Base-by-base conservation (phyloP, 148 eudicot species). In the Chenopodium berlandieri region DNA sequence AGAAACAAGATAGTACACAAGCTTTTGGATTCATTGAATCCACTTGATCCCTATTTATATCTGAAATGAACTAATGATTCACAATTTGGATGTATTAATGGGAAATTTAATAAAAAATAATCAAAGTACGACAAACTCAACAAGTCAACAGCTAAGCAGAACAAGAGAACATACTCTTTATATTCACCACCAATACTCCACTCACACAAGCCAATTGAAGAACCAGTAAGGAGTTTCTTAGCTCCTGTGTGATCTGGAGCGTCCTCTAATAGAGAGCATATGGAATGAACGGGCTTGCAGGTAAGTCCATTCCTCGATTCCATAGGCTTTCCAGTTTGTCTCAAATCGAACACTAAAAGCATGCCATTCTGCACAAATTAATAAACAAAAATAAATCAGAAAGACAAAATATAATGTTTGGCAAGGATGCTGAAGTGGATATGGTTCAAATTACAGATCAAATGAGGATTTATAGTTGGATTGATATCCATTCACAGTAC, bases 311-410 rank as follows among this genome's bases (percentile, higher is more conserved):
- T 78, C 80, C 83, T 83, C 17, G 90, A 84, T 75, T 92, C 89
- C 86, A 94, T 86, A 32, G 90, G 93, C 82, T 78, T 82, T 69
- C 14, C 74, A 62, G 98, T 94, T 80, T 92, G 92, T 76, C 99
- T 97, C 88, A 88, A 77, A 84, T 96, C 98, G 83, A 96, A 96
- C 82, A 89, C 90, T 83, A 88, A 81, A 82, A 94, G 89, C 91
- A 86, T 90, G 67, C 99, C 99, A 87, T 92, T 92, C 99, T 96
- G 91, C 87, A 89, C 17, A 79, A 71, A 83, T 79, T 16, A 23
- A 77, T 30, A 44, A 8, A 25, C 1, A 37, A 54, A 79, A 71
- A 82, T 79, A 12, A n/a, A 77, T 25, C 23, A 64, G 72, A 83
- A 58, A 17, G 44, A 69, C 0, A 69, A 16, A 32, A 69, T 32